A percentile compares a stretch with the other conserved stretches of the same genome.
These are phyloP conservation scores for Neospermospora avenae DNA, from an alignment of 2,329 filamentous ascomycete genomes.

Conservation along the genomic window DNA sequence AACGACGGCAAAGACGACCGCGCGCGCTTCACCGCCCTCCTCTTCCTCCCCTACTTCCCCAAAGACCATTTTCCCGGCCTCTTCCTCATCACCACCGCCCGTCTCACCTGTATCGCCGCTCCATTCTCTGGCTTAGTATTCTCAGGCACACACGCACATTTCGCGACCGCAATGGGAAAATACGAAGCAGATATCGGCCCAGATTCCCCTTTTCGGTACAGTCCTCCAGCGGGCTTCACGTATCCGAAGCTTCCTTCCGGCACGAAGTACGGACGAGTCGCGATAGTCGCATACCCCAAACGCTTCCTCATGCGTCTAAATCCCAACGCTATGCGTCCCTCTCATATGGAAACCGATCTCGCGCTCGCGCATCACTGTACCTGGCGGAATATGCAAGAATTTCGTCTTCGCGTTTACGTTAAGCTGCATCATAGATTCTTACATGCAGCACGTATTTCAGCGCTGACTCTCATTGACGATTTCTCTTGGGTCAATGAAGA, in stretches of 20 bases:
- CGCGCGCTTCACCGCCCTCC: neutral
- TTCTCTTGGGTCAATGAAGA: neutral
- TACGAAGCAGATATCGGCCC: neutral
- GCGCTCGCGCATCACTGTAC: neutral
- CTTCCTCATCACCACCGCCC: conserved; percentile 7
- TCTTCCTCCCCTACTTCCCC: conserved; percentile 7
- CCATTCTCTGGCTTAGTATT: conserved; percentile 5
- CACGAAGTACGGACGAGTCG: neutral
- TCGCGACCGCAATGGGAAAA: neutral
- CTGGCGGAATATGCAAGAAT: neutral
- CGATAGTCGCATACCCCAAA: conserved; percentile 1
- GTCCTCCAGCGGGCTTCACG: neutral
- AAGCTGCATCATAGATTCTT: neutral
- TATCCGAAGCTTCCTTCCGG: neutral
- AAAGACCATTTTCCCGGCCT: conserved; percentile 1
- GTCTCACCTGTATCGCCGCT: neutral
- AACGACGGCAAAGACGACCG: conserved; percentile 8
- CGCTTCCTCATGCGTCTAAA: conserved; percentile 1
- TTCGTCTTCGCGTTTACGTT: neutral
- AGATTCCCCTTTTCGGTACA: neutral
- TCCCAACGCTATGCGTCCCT: neutral
- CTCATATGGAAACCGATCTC: neutral
- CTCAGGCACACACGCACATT: conserved; percentile 7
- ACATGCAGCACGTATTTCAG: neutral
- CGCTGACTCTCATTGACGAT: neutral